Evolutionary conservation across 768 basidiomycete genomes (phyloP).

Genomic region (Xerocomus brunneocitrinus): DNA sequence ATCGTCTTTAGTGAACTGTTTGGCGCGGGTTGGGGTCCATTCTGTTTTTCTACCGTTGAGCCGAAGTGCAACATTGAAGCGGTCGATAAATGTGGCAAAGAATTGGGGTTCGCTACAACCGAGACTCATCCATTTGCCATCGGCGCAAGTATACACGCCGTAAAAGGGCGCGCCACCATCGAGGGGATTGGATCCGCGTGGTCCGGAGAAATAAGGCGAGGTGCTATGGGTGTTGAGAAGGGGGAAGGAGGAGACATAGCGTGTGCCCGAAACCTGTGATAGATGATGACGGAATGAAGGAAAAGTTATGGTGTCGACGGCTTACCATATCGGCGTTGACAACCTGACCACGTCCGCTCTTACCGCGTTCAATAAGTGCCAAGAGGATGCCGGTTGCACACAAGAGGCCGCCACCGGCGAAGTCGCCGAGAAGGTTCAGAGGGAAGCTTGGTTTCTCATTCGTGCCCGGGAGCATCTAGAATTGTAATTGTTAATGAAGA

Average conservation of each 20-base stretch:
- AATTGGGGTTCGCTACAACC: conserved; percentile 74
- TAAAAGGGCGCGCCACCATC: conserved; percentile 83
- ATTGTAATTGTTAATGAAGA: not conserved
- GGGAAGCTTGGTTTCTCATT: conserved; percentile 64
- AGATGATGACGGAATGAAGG: not conserved
- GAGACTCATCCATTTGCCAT: conserved; percentile 71
- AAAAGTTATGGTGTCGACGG: not conserved
- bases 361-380: conserved; percentile 63
- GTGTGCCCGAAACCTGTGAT: conserved; percentile 70
- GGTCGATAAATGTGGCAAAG: conserved; percentile 55
- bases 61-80: conserved; percentile 49
- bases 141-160: conserved; percentile 65
- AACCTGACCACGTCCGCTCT: conserved; percentile 67
- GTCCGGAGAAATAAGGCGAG: conserved; percentile 36
- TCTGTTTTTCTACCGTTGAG: conserved; percentile 36
- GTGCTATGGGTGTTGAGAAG: conserved; percentile 41
- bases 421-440: conserved; percentile 74
- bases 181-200: conserved; percentile 55
- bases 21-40: conserved; percentile 51
- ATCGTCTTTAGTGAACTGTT: conserved; percentile 41
- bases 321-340: conserved; percentile 73
- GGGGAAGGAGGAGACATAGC: conserved; percentile 72
- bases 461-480: conserved; percentile 64
- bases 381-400: conserved; percentile 71
- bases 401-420: conserved; percentile 75